Evolutionary conservation across 352 stramenopile species (phyloP), one percentile per base, ranked within the genome.

Genomic region (Peronospora belbahrii): DNA sequence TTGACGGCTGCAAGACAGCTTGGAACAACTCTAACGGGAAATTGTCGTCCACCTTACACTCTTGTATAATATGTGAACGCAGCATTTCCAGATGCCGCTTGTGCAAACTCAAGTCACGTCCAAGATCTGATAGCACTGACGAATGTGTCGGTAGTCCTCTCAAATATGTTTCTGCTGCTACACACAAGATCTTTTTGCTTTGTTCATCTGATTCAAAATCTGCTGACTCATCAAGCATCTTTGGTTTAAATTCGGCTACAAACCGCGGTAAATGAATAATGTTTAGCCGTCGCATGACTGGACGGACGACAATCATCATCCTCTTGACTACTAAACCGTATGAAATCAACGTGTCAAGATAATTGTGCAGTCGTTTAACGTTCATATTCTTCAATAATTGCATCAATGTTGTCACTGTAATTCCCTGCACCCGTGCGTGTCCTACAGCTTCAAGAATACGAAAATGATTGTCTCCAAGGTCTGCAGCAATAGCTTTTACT

Each of bases 121-220:
- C 79, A 4, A 91, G 41, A 46, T 91, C 79, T 4, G 75, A 73
- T 23, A 91, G 23, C 35, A 91, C 79, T 3, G 69, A 79, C 39
- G 76, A 85, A 15, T 69, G 48, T 6, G 67, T 80, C 2, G 75
- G 74, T 7, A 85, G 50, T 2, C 67, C 59, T 34, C 70, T 74
- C 20, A 91, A 44, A 45, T 91, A 88, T 13, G 42, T 55, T 39
- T 87, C 74, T 0, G 70, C 73, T 1, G 74, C 69, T 6, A 52
- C 59, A 30, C 53, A 70, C 24, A 91, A 30, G 39, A 87, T 71
- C 41, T 73, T 74, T 34, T 85, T 87, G 49, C 59, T 82, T 49
- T 73, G 63, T n/a, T 91, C 79, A 28, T 91, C 79, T n/a, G 73
- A 86, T 51, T 88, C 74, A 33, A 91, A 91, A 49, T 82, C 72